A percentile compares a stretch with the other conserved stretches of the same genome.
Conservation (phyloP, 2,329 filamentous ascomycete species). For the Penicillium sp. region DNA sequence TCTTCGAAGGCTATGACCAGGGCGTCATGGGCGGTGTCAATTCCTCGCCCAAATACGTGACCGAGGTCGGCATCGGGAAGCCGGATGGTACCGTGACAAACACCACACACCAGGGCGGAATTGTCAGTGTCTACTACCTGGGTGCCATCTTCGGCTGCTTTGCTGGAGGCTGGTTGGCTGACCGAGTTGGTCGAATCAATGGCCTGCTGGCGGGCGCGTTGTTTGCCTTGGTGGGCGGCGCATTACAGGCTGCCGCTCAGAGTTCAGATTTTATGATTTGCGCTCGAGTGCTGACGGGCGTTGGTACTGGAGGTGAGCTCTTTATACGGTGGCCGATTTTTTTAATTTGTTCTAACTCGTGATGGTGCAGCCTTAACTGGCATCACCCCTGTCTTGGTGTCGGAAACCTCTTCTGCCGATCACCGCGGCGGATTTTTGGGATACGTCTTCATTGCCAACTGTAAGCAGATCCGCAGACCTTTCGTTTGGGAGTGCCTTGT, state of each 20-base stretch:
- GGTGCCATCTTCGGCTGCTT: slow-evolving; percentile 61
- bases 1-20: slow-evolving; percentile 49
- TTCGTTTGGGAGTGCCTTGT: background rate
- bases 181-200: slow-evolving; percentile 59
- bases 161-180: slow-evolving; percentile 60
- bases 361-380: slow-evolving; percentile 42
- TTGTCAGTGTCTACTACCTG: slow-evolving; percentile 56
- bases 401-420: slow-evolving; percentile 49
- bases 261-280: slow-evolving; percentile 66
- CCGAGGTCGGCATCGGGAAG: slow-evolving; percentile 61
- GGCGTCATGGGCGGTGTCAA: slow-evolving; percentile 61
- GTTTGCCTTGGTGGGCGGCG: slow-evolving; percentile 59
- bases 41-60: slow-evolving; percentile 58
- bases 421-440: slow-evolving; percentile 50
- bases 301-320: slow-evolving; percentile 56
- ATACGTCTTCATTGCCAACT: slow-evolving; percentile 56
- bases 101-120: slow-evolving; percentile 59
- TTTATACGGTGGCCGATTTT: background rate
- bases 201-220: slow-evolving; percentile 58
- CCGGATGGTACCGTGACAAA: slow-evolving; percentile 45
- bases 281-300: slow-evolving; percentile 58
- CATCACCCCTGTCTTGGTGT: slow-evolving; percentile 52
- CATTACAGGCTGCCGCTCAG: slow-evolving; percentile 61
- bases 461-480: slow-evolving; percentile 15
- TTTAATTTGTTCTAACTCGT: background rate